Conservation (phyloP, 805 yeast genomes). For the Ogataea saltuana region DNA sequence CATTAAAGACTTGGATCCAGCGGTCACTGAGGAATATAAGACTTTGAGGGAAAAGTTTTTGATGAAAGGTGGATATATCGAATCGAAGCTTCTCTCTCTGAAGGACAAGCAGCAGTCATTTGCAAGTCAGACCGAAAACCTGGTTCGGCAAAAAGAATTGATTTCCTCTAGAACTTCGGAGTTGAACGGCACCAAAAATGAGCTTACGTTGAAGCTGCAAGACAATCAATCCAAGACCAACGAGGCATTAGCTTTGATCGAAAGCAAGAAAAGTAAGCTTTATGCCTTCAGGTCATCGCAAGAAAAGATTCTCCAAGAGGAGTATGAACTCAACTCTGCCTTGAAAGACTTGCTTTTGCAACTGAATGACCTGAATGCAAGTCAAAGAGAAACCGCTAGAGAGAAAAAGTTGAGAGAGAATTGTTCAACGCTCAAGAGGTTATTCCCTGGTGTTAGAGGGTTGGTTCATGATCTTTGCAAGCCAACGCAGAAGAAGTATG, state of each 20-base stretch:
- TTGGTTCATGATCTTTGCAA: conserved; percentile 75
- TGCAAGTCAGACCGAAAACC: conserved; percentile 36
- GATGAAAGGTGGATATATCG: conserved; percentile 55
- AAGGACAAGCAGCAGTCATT: conserved; percentile 41
- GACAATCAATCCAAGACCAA: conserved; percentile 27
- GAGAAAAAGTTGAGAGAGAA: conserved; percentile 75
- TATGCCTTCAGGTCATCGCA: conserved; percentile 36
- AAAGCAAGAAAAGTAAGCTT: conserved; percentile 28
- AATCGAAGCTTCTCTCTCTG: conserved; percentile 49
- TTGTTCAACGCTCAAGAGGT: conserved; percentile 62
- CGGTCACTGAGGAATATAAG: conserved; percentile 59
- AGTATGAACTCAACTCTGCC: conserved; percentile 60
- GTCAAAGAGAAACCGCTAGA: conserved; percentile 69
- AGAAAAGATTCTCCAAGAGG: conserved; percentile 45
- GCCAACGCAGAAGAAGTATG: conserved; percentile 73
- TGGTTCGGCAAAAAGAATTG: conserved; percentile 39
- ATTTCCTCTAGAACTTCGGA: conserved; percentile 39
- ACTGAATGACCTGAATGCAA: conserved; percentile 73
- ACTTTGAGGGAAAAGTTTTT: conserved; percentile 56
- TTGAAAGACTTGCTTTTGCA: conserved; percentile 59
- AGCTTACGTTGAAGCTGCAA: conserved; percentile 31
- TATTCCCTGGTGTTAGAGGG: conserved; percentile 86
- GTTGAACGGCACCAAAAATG: conserved; percentile 35
- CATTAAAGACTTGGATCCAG: conserved; percentile 41
- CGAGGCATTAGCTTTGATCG: conserved; percentile 37